A percentile compares a stretch with the other conserved stretches of the same genome.
Evolutionary conservation across 441 rosid genomes (phyloP).

Genomic region (Pelargonium myrrhifolium): DNA sequence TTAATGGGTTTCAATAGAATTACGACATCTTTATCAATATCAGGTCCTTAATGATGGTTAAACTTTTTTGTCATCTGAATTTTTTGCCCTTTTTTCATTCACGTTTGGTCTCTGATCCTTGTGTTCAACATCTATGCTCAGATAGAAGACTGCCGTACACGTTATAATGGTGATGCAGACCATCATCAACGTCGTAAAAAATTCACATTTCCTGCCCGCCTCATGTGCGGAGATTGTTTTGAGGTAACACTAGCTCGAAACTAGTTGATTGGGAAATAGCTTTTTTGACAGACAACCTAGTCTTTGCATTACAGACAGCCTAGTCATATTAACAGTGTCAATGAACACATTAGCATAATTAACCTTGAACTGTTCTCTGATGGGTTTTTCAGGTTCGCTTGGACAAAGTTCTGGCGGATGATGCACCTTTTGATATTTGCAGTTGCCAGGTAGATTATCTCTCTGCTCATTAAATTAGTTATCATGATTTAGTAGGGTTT

Average conservation of each 20-base stretch:
- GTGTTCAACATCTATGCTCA: constrained; percentile 21
- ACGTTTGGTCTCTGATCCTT: not conserved
- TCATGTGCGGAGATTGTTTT: constrained; percentile 87
- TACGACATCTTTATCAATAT: not conserved
- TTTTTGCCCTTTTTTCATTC: not conserved
- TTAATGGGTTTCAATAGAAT: not conserved
- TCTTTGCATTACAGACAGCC: too few species aligned
- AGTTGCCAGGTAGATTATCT: constrained; percentile 74
- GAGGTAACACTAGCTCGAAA: constrained; percentile 45
- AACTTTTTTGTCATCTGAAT: not conserved
- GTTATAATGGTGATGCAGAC: constrained; percentile 93
- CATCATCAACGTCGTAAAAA: constrained; percentile 86
- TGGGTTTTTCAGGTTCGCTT: constrained; percentile 54
- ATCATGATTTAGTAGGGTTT: too few species aligned
- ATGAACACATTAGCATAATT: not conserved
- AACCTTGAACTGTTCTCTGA: constrained; percentile 5
- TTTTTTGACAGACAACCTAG: not conserved
- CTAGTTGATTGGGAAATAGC: not conserved
- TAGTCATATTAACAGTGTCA: not conserved
- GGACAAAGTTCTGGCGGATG: constrained; percentile 76
- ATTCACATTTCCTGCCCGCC: constrained; percentile 89
- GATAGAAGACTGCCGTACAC: constrained; percentile 96
- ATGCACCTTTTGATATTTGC: constrained; percentile 91
- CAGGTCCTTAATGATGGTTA: not conserved
- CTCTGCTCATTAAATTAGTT: not conserved